phyloP scores from a whole-genome alignment of 169 alveolate genomes.

The Plasmodium knowlesi region DNA sequence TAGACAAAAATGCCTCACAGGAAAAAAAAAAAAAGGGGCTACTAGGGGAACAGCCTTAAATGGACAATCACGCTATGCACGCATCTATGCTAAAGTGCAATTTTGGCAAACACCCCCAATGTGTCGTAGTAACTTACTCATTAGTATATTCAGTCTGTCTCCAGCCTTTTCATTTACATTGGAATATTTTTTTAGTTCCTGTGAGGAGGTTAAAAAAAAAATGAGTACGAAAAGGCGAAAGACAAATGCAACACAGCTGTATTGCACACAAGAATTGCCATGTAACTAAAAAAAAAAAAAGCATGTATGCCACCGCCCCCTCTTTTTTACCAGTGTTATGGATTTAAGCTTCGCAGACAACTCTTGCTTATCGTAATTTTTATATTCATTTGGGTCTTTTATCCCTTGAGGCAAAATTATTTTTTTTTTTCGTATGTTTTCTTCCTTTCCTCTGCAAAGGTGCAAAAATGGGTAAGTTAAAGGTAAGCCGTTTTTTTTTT shows the following conservation, averaged over 20 bases:
- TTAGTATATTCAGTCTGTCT: constrained; percentile 52
- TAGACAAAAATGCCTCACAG: background rate
- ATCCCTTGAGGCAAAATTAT: constrained; percentile 55
- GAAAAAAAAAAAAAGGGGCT: background rate
- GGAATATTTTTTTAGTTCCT: constrained; percentile 66
- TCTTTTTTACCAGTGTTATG: constrained; percentile 43
- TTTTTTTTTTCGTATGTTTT: constrained; percentile 70
- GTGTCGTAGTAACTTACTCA: constrained; percentile 36
- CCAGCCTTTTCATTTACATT: constrained; percentile 74
- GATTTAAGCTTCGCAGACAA: constrained; percentile 69
- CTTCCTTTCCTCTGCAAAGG: constrained; percentile 61
- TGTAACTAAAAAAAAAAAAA: background rate
- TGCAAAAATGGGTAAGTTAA: background rate
- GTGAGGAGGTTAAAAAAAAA: background rate
- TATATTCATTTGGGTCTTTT: constrained; percentile 51
- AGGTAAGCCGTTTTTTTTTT: background rate
- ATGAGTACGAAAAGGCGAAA: background rate
- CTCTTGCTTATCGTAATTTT: constrained; percentile 49
- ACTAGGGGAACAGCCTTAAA: background rate
- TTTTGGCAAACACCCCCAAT: background rate
- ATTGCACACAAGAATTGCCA: background rate
- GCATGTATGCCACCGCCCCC: background rate
- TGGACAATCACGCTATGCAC: background rate
- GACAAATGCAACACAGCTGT: background rate
- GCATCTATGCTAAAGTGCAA: background rate